Percentiles rank a stretch among this genome's conserved stretches.
Conservation (phyloP, 306 rosid genomes). For the Luffa aegyptiaca region DNA sequence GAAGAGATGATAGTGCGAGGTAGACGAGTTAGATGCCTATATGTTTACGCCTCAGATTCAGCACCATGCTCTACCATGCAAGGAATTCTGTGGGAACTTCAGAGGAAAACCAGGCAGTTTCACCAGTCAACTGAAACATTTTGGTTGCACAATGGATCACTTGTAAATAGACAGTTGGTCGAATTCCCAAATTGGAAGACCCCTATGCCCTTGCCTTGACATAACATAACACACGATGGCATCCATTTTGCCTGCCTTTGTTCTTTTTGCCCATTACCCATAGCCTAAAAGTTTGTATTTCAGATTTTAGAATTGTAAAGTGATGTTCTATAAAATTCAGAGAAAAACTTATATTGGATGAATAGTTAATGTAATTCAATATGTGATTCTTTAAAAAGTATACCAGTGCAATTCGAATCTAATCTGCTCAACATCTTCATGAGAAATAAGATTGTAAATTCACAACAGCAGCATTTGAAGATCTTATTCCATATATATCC, state of each 20-base stretch:
- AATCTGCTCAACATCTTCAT: neutral
- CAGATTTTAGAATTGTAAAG: neutral
- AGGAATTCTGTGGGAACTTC: slow-evolving; percentile 89
- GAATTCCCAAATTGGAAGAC: slow-evolving; percentile 68
- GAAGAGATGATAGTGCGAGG: slow-evolving; percentile 64
- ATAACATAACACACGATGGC: neutral
- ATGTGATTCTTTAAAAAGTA: neutral
- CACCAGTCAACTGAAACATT: slow-evolving; percentile 90
- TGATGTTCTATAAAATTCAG: neutral
- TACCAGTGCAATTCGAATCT: neutral
- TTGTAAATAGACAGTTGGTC: slow-evolving; percentile 56
- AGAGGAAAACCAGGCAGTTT: slow-evolving; percentile 81
- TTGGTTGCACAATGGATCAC: slow-evolving; percentile 82
- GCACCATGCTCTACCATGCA: slow-evolving; percentile 79
- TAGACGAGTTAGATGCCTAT: slow-evolving; percentile 62
- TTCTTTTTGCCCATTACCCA: neutral
- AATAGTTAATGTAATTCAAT: neutral
- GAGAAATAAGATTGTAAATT: neutral
- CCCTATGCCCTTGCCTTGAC: slow-evolving; percentile 75
- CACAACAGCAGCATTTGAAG: no score
- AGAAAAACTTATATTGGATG: neutral
- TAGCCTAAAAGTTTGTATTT: neutral
- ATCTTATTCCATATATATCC: no score
- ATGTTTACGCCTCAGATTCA: slow-evolving; percentile 58
- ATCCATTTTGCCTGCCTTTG: neutral